These are phyloP conservation scores for Tephrocybe sp. DNA, from an alignment of 768 basidiomycete genomes.

Conservation along the genomic window DNA sequence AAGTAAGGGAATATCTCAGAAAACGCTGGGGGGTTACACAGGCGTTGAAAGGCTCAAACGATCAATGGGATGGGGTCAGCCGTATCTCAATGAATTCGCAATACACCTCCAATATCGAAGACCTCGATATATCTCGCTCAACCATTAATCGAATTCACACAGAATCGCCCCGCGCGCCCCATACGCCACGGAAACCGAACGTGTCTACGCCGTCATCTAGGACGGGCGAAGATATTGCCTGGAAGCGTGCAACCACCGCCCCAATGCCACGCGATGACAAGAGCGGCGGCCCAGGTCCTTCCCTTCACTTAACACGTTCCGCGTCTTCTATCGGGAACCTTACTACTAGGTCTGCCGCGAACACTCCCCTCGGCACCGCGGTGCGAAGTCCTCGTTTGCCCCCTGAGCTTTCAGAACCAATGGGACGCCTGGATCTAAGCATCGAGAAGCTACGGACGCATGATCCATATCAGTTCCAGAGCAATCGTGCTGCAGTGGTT, in stretches of 20 bases:
- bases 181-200: background rate
- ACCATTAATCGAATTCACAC: background rate
- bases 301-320: background rate
- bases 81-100: slow-evolving; percentile 4
- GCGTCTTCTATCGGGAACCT: background rate
- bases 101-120: background rate
- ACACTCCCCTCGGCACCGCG: background rate
- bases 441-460: slow-evolving; percentile 30
- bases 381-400: background rate
- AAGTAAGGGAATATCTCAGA: slow-evolving; percentile 21
- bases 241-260: slow-evolving; percentile 12
- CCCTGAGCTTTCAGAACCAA: slow-evolving; percentile 24
- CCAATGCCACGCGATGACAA: background rate
- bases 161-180: too few species aligned
- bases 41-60: background rate
- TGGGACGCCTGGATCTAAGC: slow-evolving; percentile 33
- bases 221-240: background rate
- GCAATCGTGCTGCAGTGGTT: slow-evolving; percentile 8
- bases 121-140: background rate
- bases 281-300: background rate
- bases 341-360: background rate
- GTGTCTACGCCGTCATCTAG: background rate
- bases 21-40: slow-evolving; percentile 19
- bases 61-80: slow-evolving; percentile 3
- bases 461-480: slow-evolving; percentile 24